These are phyloP conservation scores for Saccharomycopsis phalli DNA, from an alignment of 1,139 yeast species.

Conservation along the genomic window DNA sequence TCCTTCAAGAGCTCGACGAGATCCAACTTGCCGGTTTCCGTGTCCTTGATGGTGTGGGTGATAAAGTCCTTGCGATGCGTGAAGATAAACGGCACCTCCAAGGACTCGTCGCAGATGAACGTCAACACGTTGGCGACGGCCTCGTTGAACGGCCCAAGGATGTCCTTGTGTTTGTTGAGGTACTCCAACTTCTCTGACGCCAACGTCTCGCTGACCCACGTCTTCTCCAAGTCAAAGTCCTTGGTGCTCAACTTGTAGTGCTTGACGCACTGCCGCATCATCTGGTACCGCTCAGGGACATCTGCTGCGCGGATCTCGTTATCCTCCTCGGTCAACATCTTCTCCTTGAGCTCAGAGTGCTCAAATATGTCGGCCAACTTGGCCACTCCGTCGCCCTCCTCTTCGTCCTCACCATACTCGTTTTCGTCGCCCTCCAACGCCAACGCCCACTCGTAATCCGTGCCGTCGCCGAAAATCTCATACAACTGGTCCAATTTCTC, in stretches of 20 bases:
- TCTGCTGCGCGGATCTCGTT: conserved; percentile 80
- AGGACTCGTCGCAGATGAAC: conserved; percentile 66
- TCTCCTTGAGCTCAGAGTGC: conserved; percentile 82
- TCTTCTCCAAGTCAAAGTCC: conserved; percentile 64
- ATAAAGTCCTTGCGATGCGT: conserved; percentile 89
- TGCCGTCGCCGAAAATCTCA: conserved; percentile 96
- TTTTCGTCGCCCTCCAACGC: conserved; percentile 59
- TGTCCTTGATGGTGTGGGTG: conserved; percentile 38
- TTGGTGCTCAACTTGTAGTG: conserved; percentile 54
- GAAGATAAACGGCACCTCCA: conserved; percentile 96
- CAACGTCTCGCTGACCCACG: conserved; percentile 63
- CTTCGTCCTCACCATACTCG: conserved; percentile 41
- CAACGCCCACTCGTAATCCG: conserved; percentile 95
- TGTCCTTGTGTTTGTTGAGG: conserved; percentile 34
- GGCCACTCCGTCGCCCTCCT: conserved; percentile 31
- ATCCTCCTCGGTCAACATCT: conserved; percentile 88
- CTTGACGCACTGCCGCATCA: conserved; percentile 53
- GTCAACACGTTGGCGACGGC: conserved; percentile 74
- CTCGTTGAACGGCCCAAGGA: conserved; percentile 52
- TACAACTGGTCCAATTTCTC: conserved; percentile 88
- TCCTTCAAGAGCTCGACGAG: conserved; percentile 56
- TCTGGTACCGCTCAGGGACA: conserved; percentile 87
- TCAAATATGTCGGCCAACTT: conserved; percentile 85
- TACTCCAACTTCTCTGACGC: conserved; percentile 40
- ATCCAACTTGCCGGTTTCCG: conserved; percentile 28